A percentile compares a stretch with the other conserved stretches of the same genome.
phyloP scores from a whole-genome alignment of 257 asterid genomes.

The Salvia miltiorrhiza region DNA sequence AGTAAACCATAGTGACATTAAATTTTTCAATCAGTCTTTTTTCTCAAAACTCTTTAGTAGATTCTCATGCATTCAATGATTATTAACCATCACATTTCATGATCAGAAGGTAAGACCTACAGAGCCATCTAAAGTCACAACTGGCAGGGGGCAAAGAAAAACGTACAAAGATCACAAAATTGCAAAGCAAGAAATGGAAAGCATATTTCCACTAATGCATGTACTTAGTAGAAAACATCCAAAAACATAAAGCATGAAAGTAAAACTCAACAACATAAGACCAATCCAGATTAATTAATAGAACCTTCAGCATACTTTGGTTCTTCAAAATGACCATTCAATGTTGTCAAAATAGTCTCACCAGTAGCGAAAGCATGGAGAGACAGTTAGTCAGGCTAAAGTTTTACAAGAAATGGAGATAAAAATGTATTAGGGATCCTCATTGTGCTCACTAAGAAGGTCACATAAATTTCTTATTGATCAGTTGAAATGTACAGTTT shows the following conservation, averaged over 20 bases:
- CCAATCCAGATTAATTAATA: too few species aligned
- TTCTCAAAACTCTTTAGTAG: background rate
- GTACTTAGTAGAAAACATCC: background rate
- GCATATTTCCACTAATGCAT: background rate
- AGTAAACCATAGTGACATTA: background rate
- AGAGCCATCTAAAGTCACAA: background rate
- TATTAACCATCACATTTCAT: too few species aligned
- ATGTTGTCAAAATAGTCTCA: too few species aligned
- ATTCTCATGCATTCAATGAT: constrained; percentile 2
- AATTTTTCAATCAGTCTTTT: background rate
- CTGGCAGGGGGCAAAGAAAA: constrained; percentile 4
- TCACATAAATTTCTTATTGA: too few species aligned
- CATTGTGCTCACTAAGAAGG: too few species aligned
- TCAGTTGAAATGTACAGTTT: too few species aligned
- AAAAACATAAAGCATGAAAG: background rate
- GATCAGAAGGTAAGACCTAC: constrained; percentile 6
- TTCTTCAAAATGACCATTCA: too few species aligned
- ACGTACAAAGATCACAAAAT: background rate
- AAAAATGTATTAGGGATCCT: too few species aligned
- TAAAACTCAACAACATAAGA: background rate
- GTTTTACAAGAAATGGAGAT: too few species aligned
- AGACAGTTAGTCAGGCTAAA: too few species aligned
- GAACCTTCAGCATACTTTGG: too few species aligned
- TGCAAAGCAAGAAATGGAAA: background rate
- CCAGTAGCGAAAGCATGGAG: too few species aligned